Conservation (phyloP, 306 rosid species). For the Rosa persica region DNA sequence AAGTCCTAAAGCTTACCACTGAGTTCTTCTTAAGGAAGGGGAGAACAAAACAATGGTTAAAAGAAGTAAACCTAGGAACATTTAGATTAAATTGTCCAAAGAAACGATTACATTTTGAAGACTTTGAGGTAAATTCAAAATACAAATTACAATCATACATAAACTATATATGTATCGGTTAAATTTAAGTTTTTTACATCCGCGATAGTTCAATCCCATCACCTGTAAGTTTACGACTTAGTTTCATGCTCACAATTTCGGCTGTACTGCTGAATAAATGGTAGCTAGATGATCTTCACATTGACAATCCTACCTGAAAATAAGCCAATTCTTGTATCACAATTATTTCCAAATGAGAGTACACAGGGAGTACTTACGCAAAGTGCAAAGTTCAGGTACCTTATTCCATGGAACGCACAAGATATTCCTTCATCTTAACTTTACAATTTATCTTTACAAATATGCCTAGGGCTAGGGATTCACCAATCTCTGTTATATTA, state of each 20-base stretch:
- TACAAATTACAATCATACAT: background rate
- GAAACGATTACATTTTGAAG: background rate
- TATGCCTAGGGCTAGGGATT: constrained; percentile 37
- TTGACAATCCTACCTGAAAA: background rate
- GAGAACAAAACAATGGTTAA: background rate
- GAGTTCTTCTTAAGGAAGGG: background rate
- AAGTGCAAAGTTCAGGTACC: constrained; percentile 30
- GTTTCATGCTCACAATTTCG: background rate
- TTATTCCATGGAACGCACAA: constrained; percentile 47
- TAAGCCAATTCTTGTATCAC: background rate
- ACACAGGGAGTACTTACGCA: constrained; percentile 34
- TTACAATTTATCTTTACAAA: constrained; percentile 35
- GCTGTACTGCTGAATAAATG: background rate
- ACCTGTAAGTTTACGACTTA: background rate
- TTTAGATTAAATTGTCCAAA: background rate
- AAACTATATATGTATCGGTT: background rate
- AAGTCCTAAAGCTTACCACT: background rate
- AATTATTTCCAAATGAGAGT: constrained; percentile 27
- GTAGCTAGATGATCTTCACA: background rate
- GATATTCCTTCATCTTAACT: constrained; percentile 25
- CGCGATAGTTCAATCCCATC: background rate
- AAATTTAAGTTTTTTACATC: background rate
- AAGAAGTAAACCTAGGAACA: background rate
- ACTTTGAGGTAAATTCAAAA: background rate
- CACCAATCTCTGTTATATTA: constrained; percentile 53